These are phyloP conservation scores for Aethionema arabicum DNA, from an alignment of 345 rosid species.

Conservation along the genomic window DNA sequence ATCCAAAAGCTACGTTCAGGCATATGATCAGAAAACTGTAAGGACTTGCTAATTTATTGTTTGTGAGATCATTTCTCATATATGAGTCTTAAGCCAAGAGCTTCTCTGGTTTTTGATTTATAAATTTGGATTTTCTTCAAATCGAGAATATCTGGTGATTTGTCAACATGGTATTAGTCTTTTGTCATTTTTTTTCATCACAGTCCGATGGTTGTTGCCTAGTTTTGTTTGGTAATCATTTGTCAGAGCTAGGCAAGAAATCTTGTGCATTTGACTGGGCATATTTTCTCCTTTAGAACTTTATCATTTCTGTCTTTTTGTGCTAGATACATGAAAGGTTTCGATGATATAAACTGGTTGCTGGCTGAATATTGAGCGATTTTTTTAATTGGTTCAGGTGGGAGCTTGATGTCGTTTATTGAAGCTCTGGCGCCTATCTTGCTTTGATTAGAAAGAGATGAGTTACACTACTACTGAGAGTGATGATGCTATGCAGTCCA, in stretches of 20 bases:
- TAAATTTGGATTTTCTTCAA: background rate
- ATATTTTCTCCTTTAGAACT: constrained; percentile 24
- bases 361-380: constrained; percentile 8
- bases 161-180: background rate
- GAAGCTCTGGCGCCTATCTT: constrained; percentile 37
- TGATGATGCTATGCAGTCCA: constrained; percentile 56
- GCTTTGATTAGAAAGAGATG: constrained; percentile 57
- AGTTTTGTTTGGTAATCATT: constrained; percentile 2
- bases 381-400: constrained; percentile 41
- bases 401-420: constrained; percentile 39
- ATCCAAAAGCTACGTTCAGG: constrained; percentile 6
- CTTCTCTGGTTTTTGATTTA: constrained; percentile 17
- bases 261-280: background rate
- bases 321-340: constrained; percentile 11
- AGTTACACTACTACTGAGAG: constrained; percentile 58
- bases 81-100: background rate
- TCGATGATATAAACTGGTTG: background rate
- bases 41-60: background rate
- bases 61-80: constrained; percentile 3
- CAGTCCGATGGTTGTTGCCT: constrained; percentile 1
- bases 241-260: constrained; percentile 3
- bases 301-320: constrained; percentile 25
- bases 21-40: background rate
- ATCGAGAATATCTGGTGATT: constrained; percentile 12
- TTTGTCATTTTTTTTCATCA: background rate